Conservation (phyloP, 208 protist genomes). For the Trypanosoma mega region DNA sequence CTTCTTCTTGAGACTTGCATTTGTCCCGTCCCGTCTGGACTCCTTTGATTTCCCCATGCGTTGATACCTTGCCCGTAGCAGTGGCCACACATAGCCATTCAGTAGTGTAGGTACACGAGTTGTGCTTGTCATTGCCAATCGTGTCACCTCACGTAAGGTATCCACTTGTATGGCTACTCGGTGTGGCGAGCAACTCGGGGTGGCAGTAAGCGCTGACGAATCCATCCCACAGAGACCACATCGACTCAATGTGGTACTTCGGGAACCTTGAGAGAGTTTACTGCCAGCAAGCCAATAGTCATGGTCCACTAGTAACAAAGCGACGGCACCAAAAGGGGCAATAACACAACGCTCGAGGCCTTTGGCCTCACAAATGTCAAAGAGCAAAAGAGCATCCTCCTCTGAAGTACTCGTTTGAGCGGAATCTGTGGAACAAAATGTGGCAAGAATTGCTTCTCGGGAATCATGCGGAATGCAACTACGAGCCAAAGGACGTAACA, state of each 20-base stretch:
- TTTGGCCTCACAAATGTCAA: conserved; percentile 25
- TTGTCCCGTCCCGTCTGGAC: not conserved
- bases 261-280: conserved; percentile 5
- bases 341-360: conserved; percentile 49
- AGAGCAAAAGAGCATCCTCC: conserved; percentile 12
- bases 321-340: conserved; percentile 40
- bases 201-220: conserved; percentile 1
- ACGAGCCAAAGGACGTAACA: conserved; percentile 45
- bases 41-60: not conserved
- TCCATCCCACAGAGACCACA: conserved; percentile 10
- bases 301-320: conserved; percentile 45
- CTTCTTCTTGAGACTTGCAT: too few relatives aligned
- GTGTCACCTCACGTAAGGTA: conserved; percentile 38
- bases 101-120: conserved; percentile 27
- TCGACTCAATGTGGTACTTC: not conserved
- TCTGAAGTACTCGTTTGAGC: not conserved
- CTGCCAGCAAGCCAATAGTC: conserved; percentile 49
- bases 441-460: conserved; percentile 21
- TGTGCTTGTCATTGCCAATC: conserved; percentile 27
- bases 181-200: conserved; percentile 3
- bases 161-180: conserved; percentile 38
- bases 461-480: conserved; percentile 11
- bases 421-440: not conserved
- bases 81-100: conserved; percentile 50
- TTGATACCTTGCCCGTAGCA: conserved; percentile 8